Conservation (phyloP, 805 yeast genomes). For the Yarrowia sp. region DNA sequence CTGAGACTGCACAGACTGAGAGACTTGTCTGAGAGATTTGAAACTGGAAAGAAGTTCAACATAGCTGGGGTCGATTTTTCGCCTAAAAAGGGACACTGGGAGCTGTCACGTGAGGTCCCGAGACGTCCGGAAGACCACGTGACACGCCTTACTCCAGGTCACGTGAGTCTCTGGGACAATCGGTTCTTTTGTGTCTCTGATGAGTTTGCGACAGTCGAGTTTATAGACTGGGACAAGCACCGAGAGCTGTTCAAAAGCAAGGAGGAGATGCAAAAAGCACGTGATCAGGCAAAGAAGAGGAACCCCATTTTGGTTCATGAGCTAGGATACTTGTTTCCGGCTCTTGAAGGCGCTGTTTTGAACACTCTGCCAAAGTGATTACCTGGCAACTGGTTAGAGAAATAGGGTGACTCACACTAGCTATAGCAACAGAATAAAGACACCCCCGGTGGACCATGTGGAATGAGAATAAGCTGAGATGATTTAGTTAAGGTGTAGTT, state of each 20-base stretch:
- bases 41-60: not conserved
- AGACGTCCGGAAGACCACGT: not conserved
- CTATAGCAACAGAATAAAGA: too few relatives aligned
- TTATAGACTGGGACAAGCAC: conserved; percentile 10
- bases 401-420: too few relatives aligned
- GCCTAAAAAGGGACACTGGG: not conserved
- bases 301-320: conserved; percentile 4
- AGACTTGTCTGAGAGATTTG: not conserved
- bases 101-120: conserved; percentile 21
- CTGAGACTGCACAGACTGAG: conserved; percentile 13
- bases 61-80: conserved; percentile 12
- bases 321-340: conserved; percentile 7
- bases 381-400: too few relatives aligned
- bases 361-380: conserved; percentile 14
- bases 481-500: too few relatives aligned
- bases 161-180: conserved; percentile 29
- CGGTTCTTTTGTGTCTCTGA: conserved; percentile 1
- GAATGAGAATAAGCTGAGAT: too few relatives aligned
- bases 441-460: too few relatives aligned
- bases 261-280: not conserved
- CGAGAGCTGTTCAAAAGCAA: conserved; percentile 5
- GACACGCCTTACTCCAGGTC: not conserved
- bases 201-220: not conserved
- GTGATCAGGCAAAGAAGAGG: not conserved
- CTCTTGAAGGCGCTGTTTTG: conserved; percentile 2